Conservation (phyloP, 2,329 filamentous ascomycete genomes). For the Colletotrichum lentis region DNA sequence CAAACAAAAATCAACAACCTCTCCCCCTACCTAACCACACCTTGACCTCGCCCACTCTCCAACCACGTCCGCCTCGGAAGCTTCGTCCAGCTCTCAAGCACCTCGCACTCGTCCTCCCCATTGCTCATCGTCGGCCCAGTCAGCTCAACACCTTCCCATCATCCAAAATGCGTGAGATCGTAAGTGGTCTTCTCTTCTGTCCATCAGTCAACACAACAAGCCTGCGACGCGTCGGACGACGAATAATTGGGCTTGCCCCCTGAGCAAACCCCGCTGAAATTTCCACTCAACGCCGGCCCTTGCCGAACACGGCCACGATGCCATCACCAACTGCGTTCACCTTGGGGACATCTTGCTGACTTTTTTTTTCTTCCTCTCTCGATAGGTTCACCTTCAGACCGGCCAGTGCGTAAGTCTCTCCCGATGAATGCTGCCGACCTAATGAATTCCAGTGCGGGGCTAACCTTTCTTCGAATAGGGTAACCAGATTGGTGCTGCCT, state of each 20-base stretch:
- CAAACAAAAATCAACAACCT: slow-evolving; percentile 51
- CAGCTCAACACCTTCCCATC: slow-evolving; percentile 40
- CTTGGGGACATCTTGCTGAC: slow-evolving; percentile 59
- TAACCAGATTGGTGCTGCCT: slow-evolving; percentile 99
- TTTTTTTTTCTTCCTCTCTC: slow-evolving; percentile 50
- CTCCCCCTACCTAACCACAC: slow-evolving; percentile 40
- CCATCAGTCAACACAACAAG: slow-evolving; percentile 25
- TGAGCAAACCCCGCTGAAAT: slow-evolving; percentile 44
- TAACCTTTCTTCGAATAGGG: slow-evolving; percentile 68
- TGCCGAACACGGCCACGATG: neutral
- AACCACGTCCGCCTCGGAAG: slow-evolving; percentile 39
- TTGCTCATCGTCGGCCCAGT: slow-evolving; percentile 41
- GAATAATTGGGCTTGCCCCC: slow-evolving; percentile 46
- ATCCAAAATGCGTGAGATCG: slow-evolving; percentile 73
- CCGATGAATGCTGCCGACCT: slow-evolving; percentile 10
- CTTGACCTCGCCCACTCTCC: slow-evolving; percentile 42
- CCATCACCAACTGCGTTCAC: neutral
- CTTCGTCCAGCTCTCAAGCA: slow-evolving; percentile 45
- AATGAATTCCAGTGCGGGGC: slow-evolving; percentile 40
- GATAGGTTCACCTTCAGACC: slow-evolving; percentile 98
- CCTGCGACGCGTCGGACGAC: slow-evolving; percentile 50
- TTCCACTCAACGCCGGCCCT: slow-evolving; percentile 7
- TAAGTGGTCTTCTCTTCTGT: slow-evolving; percentile 53
- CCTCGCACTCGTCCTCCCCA: slow-evolving; percentile 40
- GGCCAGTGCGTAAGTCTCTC: slow-evolving; percentile 86